Conservation (phyloP, 163 green algal species). For the Coccomyxa subellipsoidea region DNA sequence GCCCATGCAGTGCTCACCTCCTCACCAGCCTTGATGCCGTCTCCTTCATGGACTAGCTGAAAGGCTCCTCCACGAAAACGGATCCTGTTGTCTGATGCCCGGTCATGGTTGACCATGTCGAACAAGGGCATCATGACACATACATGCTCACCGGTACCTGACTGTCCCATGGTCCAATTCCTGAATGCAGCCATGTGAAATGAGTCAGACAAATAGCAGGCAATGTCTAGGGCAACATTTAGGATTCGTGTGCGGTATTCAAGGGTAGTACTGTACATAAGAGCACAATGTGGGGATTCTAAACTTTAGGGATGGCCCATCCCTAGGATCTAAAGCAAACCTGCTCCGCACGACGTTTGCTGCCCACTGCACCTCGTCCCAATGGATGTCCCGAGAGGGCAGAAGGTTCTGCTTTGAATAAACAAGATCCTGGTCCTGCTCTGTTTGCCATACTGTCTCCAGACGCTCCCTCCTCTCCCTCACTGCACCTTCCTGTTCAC, state of each 20-base stretch:
- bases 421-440: neutral
- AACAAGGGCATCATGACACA: neutral
- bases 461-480: neutral
- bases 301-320: neutral
- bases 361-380: neutral
- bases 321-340: neutral
- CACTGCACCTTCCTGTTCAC: neutral
- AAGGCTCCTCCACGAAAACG: neutral
- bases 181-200: neutral
- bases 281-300: too few relatives aligned
- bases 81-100: neutral
- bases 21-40: neutral
- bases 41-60: neutral
- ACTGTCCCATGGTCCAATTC: neutral
- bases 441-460: neutral
- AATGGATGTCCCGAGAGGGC: neutral
- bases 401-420: neutral
- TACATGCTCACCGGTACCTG: neutral
- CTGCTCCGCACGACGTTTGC: neutral
- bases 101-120: neutral
- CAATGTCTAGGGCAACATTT: too few relatives aligned
- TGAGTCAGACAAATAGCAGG: too few relatives aligned
- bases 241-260: too few relatives aligned
- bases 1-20: too few relatives aligned
- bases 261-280: too few relatives aligned